Conservation (phyloP, 177 flowering plant genomes). For the Vitis hybrid region DNA sequence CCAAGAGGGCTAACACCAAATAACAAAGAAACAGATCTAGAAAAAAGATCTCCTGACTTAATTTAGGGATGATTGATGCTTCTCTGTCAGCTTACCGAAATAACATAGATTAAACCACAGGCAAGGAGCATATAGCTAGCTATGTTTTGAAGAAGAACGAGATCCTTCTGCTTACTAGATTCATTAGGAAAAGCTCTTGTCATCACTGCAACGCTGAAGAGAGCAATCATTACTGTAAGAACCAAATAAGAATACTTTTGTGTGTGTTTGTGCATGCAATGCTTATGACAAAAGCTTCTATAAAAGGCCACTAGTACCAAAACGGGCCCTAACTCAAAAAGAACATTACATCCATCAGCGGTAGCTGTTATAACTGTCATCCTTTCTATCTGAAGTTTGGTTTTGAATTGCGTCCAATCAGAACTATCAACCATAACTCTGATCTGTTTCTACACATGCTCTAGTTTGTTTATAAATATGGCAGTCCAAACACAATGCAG, state of each 20-base stretch:
- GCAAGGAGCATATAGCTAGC: constrained; percentile 86
- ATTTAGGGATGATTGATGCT: background rate
- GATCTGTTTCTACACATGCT: background rate
- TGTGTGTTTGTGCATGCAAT: background rate
- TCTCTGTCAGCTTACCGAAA: constrained; percentile 51
- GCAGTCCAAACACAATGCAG: background rate
- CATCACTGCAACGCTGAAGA: constrained; percentile 91
- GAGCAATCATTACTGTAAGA: background rate
- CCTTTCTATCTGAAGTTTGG: background rate
- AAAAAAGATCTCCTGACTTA: background rate
- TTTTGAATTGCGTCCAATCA: background rate
- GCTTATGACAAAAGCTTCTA: background rate
- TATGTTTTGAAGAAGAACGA: constrained; percentile 73
- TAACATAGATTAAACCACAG: constrained; percentile 67
- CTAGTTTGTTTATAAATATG: background rate
- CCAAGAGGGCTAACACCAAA: too few species aligned
- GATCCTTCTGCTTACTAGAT: constrained; percentile 28
- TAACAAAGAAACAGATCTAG: background rate
- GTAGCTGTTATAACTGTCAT: background rate
- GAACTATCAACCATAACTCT: background rate
- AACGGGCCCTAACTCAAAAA: background rate
- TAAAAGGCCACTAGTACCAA: background rate
- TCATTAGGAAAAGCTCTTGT: constrained; percentile 87
- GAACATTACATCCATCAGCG: too few species aligned
- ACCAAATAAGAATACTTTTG: too few species aligned